Conservation (phyloP, 805 yeast genomes). For the Hanseniaspora osmophila region DNA sequence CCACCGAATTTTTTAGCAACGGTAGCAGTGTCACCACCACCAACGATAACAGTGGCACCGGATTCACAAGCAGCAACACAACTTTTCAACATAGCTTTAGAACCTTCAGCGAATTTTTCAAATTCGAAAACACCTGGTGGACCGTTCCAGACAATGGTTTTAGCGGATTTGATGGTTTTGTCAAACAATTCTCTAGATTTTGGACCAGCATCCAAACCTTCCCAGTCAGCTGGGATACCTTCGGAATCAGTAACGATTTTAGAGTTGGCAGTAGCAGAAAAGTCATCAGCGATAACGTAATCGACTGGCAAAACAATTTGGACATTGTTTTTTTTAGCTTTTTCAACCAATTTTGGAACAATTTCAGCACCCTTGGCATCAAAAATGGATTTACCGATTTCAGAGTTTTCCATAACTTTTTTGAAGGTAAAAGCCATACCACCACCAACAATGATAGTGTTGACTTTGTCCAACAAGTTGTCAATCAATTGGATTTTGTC, state of each 20-base stretch:
- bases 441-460: conserved; percentile 91
- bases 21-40: conserved; percentile 99
- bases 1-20: conserved; percentile 97
- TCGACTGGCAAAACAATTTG: conserved; percentile 90
- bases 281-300: conserved; percentile 89
- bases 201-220: conserved; percentile 95
- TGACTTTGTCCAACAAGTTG: conserved; percentile 91
- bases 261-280: conserved; percentile 79
- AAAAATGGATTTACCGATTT: conserved; percentile 83
- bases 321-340: conserved; percentile 93
- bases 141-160: conserved; percentile 99
- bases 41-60: conserved; percentile 88
- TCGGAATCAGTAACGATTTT: conserved; percentile 74
- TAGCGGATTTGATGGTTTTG: conserved; percentile 76
- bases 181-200: conserved; percentile 69
- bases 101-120: conserved; percentile 81
- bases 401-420: conserved; percentile 74
- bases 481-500: conserved; percentile 98
- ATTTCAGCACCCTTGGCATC: conserved; percentile 93
- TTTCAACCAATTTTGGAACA: conserved; percentile 80
- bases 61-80: conserved; percentile 72
- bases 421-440: conserved; percentile 99
- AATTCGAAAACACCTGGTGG: conserved; percentile 99
- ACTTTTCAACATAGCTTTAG: conserved; percentile 80
- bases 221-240: conserved; percentile 91